Conservation (phyloP, 2,329 filamentous ascomycete genomes). For the Aspergillus luchuensis region DNA sequence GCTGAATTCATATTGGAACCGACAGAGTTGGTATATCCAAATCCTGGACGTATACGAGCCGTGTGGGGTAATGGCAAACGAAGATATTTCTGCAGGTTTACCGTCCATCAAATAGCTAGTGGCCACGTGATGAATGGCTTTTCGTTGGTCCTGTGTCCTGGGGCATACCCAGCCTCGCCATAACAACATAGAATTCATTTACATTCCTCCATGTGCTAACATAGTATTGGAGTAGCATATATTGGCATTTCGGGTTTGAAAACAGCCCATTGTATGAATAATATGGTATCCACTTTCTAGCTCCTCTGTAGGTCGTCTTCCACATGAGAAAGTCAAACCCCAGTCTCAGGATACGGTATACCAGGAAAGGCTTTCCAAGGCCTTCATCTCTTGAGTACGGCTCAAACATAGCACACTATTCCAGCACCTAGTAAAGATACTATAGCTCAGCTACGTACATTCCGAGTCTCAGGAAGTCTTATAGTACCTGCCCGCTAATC, state of each 20-base stretch:
- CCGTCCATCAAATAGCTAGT: neutral
- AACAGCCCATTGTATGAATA: neutral
- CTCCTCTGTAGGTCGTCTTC: neutral
- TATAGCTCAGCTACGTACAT: neutral
- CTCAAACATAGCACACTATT: neutral
- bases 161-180: neutral
- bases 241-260: neutral
- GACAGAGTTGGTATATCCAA: neutral
- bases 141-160: neutral
- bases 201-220: neutral
- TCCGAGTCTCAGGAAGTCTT: neutral
- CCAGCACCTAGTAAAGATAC: neutral
- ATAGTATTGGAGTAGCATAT: neutral
- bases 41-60: neutral
- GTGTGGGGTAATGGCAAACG: neutral
- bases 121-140: neutral
- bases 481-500: neutral
- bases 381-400: neutral
- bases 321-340: neutral
- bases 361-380: neutral
- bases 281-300: neutral
- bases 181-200: neutral
- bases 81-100: neutral
- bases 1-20: neutral
- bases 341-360: neutral